Conservation (phyloP, 2,329 filamentous ascomycete species). For the Dothideomycetidae sp. region DNA sequence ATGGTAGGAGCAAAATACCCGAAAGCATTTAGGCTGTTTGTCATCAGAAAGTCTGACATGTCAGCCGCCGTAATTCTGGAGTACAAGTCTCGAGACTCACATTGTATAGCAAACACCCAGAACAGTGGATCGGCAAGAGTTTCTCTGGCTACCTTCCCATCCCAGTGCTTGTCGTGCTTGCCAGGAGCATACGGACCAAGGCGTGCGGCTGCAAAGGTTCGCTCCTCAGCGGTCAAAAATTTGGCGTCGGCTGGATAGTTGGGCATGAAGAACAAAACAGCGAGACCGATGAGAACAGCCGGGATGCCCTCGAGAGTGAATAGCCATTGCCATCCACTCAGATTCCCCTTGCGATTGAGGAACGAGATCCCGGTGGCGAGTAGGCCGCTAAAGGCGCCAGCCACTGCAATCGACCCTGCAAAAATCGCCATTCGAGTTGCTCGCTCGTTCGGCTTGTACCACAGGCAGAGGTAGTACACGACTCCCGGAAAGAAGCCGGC, state of each 20-base stretch:
- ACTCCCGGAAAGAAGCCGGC: slow-evolving; percentile 26
- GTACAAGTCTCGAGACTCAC: too few relatives aligned
- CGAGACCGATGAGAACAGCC: slow-evolving; percentile 15
- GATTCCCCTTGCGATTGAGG: slow-evolving; percentile 24
- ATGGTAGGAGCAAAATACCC: slow-evolving; percentile 9
- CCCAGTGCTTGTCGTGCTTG: slow-evolving; percentile 12
- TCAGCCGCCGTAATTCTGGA: too few relatives aligned
- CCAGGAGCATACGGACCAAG: slow-evolving; percentile 8
- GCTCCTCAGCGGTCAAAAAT: slow-evolving; percentile 27
- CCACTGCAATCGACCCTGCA: slow-evolving; percentile 41
- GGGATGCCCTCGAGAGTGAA: slow-evolving; percentile 32
- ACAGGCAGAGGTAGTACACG: slow-evolving; percentile 26
- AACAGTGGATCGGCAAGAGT: slow-evolving; percentile 6
- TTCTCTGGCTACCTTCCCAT: slow-evolving; percentile 5
- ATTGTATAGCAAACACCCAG: slow-evolving; percentile 8
- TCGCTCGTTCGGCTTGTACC: slow-evolving; percentile 42
- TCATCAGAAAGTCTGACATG: slow-evolving; percentile 10
- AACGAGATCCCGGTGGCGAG: slow-evolving; percentile 39
- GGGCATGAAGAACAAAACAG: slow-evolving; percentile 18
- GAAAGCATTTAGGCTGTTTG: slow-evolving; percentile 8
- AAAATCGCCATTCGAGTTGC: slow-evolving; percentile 44
- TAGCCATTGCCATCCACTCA: slow-evolving; percentile 34
- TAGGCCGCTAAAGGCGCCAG: slow-evolving; percentile 39
- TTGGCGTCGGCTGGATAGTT: slow-evolving; percentile 19
- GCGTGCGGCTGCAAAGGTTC: slow-evolving; percentile 13